Conservation (phyloP, 2,329 filamentous ascomycete genomes). For the Beauveria caledonica region DNA sequence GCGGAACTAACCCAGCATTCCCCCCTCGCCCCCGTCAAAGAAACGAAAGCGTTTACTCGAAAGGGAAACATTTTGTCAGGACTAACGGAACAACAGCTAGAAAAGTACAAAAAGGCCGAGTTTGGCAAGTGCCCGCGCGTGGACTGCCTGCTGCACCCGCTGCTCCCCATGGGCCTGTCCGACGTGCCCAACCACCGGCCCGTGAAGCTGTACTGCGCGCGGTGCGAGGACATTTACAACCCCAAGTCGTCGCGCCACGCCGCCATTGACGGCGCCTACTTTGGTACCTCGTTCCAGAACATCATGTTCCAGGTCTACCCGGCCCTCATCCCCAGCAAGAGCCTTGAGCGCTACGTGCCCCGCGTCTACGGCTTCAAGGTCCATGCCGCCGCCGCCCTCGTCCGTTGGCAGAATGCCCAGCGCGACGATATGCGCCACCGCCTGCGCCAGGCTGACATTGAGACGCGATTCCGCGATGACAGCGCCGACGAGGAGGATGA, state of each 20-base stretch:
- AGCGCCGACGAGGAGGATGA: conserved; percentile 54
- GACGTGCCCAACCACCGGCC: conserved; percentile 81
- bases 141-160: conserved; percentile 84
- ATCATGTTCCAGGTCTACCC: conserved; percentile 99
- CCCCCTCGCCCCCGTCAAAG: not conserved
- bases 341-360: conserved; percentile 75
- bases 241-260: conserved; percentile 95
- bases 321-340: conserved; percentile 79
- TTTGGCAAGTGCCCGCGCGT: conserved; percentile 98
- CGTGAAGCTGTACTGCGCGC: conserved; percentile 93
- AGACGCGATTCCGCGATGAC: conserved; percentile 71
- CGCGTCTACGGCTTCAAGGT: conserved; percentile 93
- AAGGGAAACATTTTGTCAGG: not conserved
- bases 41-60: no score
- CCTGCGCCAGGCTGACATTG: conserved; percentile 61
- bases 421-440: conserved; percentile 76
- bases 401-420: conserved; percentile 81
- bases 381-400: conserved; percentile 77
- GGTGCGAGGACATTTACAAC: conserved; percentile 98
- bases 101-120: conserved; percentile 97
- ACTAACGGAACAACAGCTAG: conserved; percentile 53
- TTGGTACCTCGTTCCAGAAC: conserved; percentile 96
- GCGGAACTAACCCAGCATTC: conserved; percentile 15
- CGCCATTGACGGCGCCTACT: conserved; percentile 94
- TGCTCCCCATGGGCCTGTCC: conserved; percentile 89